Base-by-base conservation (phyloP, 495 filamentous ascomycete species). In the Collariella sp. region DNA sequence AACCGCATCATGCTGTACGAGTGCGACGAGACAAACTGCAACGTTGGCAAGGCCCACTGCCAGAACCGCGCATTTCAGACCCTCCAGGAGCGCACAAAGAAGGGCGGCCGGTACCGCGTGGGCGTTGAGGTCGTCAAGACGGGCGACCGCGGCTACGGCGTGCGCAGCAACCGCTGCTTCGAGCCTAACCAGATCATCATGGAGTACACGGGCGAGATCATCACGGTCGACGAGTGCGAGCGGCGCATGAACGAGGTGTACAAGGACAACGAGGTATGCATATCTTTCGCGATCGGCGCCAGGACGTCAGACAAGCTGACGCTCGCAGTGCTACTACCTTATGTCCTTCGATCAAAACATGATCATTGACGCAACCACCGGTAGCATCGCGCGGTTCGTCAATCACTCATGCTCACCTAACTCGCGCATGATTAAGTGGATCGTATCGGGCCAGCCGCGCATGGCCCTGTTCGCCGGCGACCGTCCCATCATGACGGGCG, bases 291-390 rank as follows among this genome's bases (percentile, higher is more conserved):
- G 16, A 2, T n/a, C 7, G 31, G 6, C 24, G 7, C 15, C n/a
- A 12, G 5, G 40, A 23, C 15, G n/a, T 13, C 54, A 7, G n/a
- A n/a, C n/a, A n/a, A 59, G 36, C 58, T 68, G 42, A 65, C 55
- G 48, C 13, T 43, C 61, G 41, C 65, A 95, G 89, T 91, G 88
- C 67, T 97, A 95, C 62, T 98, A 98, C 68, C 72, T 98, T 41
- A 98, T 98, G 93, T 88, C 87, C 35, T 95, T 96, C 67, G 88
- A 96, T 62, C 89, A 97, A 67, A 89, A 91, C 72, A 94, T 97
- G 87, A 95, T 97, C 62, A 95, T 98, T 57, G 93, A 98, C 70
- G 93, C 91, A 20, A 96, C 91, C 44, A 85, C 88, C 48, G 93
- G 93, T 60, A 93, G 87, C 52, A 94, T 96, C 69, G 94, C 93